Evolutionary conservation across 1,284 basidiomycete species (phyloP), one percentile per base, ranked within the genome.

Genomic region (Trichosporon sp.): DNA sequence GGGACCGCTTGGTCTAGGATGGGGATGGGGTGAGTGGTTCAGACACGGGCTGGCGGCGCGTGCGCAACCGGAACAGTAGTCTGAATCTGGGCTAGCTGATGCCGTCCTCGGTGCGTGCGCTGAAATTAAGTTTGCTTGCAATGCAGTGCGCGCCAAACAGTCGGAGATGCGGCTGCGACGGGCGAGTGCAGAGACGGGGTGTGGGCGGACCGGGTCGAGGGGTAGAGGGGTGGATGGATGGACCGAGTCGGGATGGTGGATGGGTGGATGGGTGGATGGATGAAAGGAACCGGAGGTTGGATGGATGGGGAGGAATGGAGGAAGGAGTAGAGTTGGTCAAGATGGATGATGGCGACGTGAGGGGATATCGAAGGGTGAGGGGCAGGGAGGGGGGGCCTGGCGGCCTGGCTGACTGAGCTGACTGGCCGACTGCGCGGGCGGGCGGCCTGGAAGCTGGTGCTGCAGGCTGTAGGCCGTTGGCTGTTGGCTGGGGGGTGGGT

Each of bases 211-310:
- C 59, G 32, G 63, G 2, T 16, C 21, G 40, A 26, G 37, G 26
- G 68, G 16, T 2, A 56, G 4, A 65, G 1, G 70, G 48, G 32
- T 66, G 66, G 63, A 40, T 68, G 67, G 63, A 63, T 59, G 67
- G 65, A 26, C 68, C 71, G 46, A 43, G 38, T 40, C 43, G 66
- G 40, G 8, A 26, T n/a, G 35, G 65, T 32, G 43, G 43, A 11
- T 63, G 69, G 43, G 43, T 26, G 26, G 26, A 26, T 26, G 26
- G 26, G 26, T 46, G 71, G 70, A 65, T 72, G 71, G 70, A 67
- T 63, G 66, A 69, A 68, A 38, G 68, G 51, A 43, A 61, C 65
- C 64, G 26, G 43, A 26, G 12, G 69, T 38, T 71, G 73, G 35
- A 61, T 40, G 65, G 46, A 10, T 16, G 46, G 46, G 51, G 51